phyloP scores from a whole-genome alignment of 1,284 basidiomycete species.

The Singerocomus rubriflavus region DNA sequence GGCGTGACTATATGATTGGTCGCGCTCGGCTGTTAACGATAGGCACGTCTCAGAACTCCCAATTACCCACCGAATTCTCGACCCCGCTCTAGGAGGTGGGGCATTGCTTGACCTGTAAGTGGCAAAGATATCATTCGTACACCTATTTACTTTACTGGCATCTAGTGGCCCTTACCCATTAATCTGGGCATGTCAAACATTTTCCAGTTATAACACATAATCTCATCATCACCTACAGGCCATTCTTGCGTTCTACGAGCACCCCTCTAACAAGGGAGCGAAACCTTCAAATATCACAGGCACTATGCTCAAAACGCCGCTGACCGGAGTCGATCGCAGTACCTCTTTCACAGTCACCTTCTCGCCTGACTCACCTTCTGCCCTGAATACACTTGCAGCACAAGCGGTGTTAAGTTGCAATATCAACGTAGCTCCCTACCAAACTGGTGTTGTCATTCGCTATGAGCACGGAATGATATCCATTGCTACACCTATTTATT shows the following conservation, averaged over 20 bases:
- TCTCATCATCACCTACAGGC: conserved; percentile 42
- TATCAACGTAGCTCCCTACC: conserved; percentile 46
- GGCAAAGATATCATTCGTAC: background rate
- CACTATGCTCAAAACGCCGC: conserved; percentile 68
- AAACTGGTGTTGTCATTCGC: conserved; percentile 58
- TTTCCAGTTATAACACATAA: background rate
- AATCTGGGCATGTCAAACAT: conserved; percentile 57
- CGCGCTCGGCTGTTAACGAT: background rate
- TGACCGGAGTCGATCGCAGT: conserved; percentile 78
- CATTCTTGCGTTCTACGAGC: conserved; percentile 76
- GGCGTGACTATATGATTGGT: background rate
- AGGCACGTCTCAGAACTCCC: conserved; percentile 50
- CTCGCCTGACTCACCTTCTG: conserved; percentile 35
- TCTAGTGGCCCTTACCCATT: conserved; percentile 77
- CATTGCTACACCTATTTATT: conserved; percentile 60
- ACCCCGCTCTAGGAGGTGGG: conserved; percentile 82
- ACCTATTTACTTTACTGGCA: conserved; percentile 2
- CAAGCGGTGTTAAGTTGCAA: conserved; percentile 68
- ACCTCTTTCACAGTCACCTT: conserved; percentile 80
- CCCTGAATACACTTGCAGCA: conserved; percentile 44
- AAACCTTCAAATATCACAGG: conserved; percentile 57
- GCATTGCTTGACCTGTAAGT: conserved; percentile 79
- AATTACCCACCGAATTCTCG: conserved; percentile 70
- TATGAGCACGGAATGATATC: conserved; percentile 67
- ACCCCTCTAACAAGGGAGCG: conserved; percentile 61